Base-by-base conservation (phyloP, 1,139 yeast genomes). In the Casaregolazyma lundiana region DNA sequence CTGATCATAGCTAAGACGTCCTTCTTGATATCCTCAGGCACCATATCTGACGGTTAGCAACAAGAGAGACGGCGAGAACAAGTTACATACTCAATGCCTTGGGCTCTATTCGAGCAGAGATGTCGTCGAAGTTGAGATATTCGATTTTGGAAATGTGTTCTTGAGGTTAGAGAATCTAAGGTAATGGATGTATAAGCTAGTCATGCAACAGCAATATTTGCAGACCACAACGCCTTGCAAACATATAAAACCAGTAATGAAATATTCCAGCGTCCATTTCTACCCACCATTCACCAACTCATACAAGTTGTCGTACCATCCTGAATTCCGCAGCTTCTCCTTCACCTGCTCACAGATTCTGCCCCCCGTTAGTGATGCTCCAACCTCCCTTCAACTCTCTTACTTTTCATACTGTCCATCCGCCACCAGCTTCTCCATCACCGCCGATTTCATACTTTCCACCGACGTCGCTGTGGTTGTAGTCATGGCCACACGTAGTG, bases 271-370 rank as follows among this genome's bases (percentile, higher is more conserved):
- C n/a, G 60, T 62, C 61, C 69, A 37, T 71, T n/a, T 18, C 21
- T 9, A 42, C 62, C 4, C 52, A 67, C 71, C 70, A 32, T 60
- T 67, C 3, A 94, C 84, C 46, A 84, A 57, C 44, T 73, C 77
- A 46, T 78, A 73, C 26, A 89, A 80, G 50, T 82, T 76, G 56
- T 87, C 95, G 55, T 79, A 80, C 97, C 97, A 90, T 6, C 97
- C 97, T 2, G 82, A 74, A 60, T 85, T 85, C 49, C 79, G 74
- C 21, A 90, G 73, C 59, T 78, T 78, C 47, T 81, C 73, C 56
- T 81, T 80, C 49, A 89, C 68, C 46, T 53, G 53, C 11, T 53
- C n/a, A n/a, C n/a, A n/a, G n/a, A n/a, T n/a, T n/a, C n/a, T n/a
- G n/a, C n/a, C n/a, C n/a, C n/a, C n/a, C n/a, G n/a, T n/a, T n/a